A percentile compares a stretch with the other conserved stretches of the same genome.
Conservation (phyloP, 2,329 filamentous ascomycete genomes). For the Arthrobotrys pseudoclavata region DNA sequence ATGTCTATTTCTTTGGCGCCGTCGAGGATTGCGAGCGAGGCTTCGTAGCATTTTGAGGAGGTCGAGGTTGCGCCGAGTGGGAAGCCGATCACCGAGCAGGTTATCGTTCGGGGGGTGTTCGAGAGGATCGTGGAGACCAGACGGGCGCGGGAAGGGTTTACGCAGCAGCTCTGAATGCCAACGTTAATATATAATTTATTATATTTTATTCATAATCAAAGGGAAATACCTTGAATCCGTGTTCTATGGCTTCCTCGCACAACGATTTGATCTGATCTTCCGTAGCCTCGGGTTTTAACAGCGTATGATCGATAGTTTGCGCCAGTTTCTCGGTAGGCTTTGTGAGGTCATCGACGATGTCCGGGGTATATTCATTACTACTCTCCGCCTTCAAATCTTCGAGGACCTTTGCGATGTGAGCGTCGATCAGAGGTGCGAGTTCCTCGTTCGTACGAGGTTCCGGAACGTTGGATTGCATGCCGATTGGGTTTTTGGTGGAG, state of each 20-base stretch:
- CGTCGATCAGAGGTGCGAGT: conserved; percentile 57
- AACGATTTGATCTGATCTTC: conserved; percentile 60
- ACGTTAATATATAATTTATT: neutral
- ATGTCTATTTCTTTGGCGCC: conserved; percentile 64
- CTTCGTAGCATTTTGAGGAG: conserved; percentile 63
- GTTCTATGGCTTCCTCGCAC: conserved; percentile 62
- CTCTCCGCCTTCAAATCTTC: conserved; percentile 4
- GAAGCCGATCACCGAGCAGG: conserved; percentile 62
- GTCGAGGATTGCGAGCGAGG: conserved; percentile 61
- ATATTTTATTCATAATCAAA: neutral
- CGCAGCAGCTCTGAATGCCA: conserved; percentile 61
- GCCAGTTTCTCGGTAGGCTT: conserved; percentile 58
- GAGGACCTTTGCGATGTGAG: conserved; percentile 60
- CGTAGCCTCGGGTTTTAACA: conserved; percentile 62
- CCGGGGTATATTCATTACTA: conserved; percentile 37
- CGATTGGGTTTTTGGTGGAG: conserved; percentile 9
- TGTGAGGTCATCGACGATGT: conserved; percentile 56
- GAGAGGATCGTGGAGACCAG: conserved; percentile 43
- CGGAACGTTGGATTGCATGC: conserved; percentile 8
- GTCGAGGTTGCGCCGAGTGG: conserved; percentile 61
- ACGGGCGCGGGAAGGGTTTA: conserved; percentile 61
- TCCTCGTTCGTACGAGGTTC: conserved; percentile 36
- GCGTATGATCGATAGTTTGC: conserved; percentile 62
- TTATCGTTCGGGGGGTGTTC: conserved; percentile 19
- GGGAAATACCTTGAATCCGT: conserved; percentile 61